These are phyloP conservation scores for Panus rudis DNA, from an alignment of 768 basidiomycete genomes.

Conservation along the genomic window DNA sequence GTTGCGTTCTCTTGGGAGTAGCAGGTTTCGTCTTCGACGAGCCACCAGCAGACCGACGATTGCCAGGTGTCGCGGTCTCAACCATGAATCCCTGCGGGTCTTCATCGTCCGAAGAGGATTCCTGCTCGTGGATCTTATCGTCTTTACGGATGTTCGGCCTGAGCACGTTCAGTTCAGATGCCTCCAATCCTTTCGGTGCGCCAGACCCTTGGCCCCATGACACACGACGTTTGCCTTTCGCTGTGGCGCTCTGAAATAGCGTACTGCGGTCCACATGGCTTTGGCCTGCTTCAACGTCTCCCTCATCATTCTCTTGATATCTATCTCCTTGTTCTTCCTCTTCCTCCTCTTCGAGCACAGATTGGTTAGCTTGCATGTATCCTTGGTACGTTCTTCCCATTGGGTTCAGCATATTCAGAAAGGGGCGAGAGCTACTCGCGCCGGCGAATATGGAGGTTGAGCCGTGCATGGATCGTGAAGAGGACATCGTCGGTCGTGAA, in stretches of 20 bases:
- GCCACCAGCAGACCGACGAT: constrained; percentile 16
- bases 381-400: constrained; percentile 69
- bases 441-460: constrained; percentile 30
- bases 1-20: constrained; percentile 32
- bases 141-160: constrained; percentile 69
- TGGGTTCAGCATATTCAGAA: constrained; percentile 78
- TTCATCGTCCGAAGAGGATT: constrained; percentile 75
- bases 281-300: constrained; percentile 63
- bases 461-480: constrained; percentile 21
- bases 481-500: constrained; percentile 11
- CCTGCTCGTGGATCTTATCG: constrained; percentile 51
- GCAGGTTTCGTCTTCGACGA: constrained; percentile 26
- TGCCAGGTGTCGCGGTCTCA: constrained; percentile 50
- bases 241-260: constrained; percentile 23
- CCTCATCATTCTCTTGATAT: constrained; percentile 41
- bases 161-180: constrained; percentile 49
- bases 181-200: constrained; percentile 42
- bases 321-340: constrained; percentile 44
- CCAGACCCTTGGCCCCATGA: constrained; percentile 48
- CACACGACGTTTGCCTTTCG: constrained; percentile 44
- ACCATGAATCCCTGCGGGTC: constrained; percentile 84
- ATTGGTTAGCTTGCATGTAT: constrained; percentile 69
- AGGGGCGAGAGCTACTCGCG: constrained; percentile 63
- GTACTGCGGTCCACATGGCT: constrained; percentile 31
- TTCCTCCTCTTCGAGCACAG: constrained; percentile 66